Conservation (phyloP, 192 early-diverging fungal species). For the Lobosporangium transversale region DNA sequence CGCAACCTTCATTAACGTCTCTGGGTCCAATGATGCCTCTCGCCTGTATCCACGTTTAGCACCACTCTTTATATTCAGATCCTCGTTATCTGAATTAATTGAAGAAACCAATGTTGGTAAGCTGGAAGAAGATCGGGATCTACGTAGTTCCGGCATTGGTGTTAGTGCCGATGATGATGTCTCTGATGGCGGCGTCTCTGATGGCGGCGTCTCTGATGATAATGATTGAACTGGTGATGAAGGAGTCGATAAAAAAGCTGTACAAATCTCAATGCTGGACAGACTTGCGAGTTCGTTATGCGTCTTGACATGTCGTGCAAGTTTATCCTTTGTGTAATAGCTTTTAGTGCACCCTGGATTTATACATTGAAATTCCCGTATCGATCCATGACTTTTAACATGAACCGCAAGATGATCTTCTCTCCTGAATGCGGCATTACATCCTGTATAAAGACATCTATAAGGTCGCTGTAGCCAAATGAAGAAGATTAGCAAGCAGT, state of each 20-base stretch:
- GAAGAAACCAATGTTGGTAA: too few relatives aligned
- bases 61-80: too few relatives aligned
- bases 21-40: conserved; percentile 1
- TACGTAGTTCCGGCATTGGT: too few relatives aligned
- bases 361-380: conserved; percentile 24
- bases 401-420: conserved; percentile 49
- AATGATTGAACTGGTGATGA: not conserved
- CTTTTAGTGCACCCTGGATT: conserved; percentile 38
- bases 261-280: too few relatives aligned
- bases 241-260: not conserved
- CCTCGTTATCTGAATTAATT: too few relatives aligned
- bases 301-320: conserved; percentile 38
- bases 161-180: too few relatives aligned
- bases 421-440: conserved; percentile 45
- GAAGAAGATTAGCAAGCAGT: too few relatives aligned
- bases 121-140: too few relatives aligned
- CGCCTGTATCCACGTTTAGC: too few relatives aligned
- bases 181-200: too few relatives aligned
- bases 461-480: conserved; percentile 52
- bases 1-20: conserved; percentile 12
- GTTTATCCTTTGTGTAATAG: conserved; percentile 48
- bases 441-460: conserved; percentile 44
- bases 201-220: too few relatives aligned
- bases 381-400: conserved; percentile 31
- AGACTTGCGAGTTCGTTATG: conserved; percentile 22